These are phyloP conservation scores for Lactarius psammicola DNA, from an alignment of 768 basidiomycete genomes.

Conservation along the genomic window DNA sequence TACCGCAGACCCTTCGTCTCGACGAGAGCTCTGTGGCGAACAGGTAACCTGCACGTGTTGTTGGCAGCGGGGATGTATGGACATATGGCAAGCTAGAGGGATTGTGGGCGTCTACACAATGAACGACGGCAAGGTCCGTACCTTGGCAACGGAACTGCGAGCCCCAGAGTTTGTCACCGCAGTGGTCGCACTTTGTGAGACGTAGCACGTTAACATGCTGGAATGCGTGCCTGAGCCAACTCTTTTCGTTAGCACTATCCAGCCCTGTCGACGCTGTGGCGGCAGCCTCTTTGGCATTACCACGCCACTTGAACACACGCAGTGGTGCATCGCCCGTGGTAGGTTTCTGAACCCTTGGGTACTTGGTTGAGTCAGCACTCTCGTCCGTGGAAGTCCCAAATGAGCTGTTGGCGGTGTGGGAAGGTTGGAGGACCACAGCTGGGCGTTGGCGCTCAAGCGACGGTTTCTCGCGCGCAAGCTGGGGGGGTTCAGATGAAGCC, in stretches of 20 bases:
- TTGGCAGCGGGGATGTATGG: slow-evolving; percentile 29
- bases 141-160: slow-evolving; percentile 89
- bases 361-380: slow-evolving; percentile 41
- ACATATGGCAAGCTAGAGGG: slow-evolving; percentile 25
- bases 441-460: slow-evolving; percentile 19
- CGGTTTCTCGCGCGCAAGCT: slow-evolving; percentile 1
- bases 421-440: not conserved
- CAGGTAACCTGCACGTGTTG: slow-evolving; percentile 19
- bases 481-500: slow-evolving; percentile 16
- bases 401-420: slow-evolving; percentile 20
- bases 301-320: slow-evolving; percentile 48
- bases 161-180: slow-evolving; percentile 98
- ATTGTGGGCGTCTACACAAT: not conserved
- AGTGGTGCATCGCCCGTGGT: slow-evolving; percentile 44
- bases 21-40: slow-evolving; percentile 19
- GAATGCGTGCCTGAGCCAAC: slow-evolving; percentile 70
- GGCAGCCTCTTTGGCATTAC: slow-evolving; percentile 71
- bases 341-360: slow-evolving; percentile 39
- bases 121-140: slow-evolving; percentile 41
- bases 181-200: slow-evolving; percentile 91
- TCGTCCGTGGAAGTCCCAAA: slow-evolving; percentile 45
- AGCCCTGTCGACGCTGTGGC: slow-evolving; percentile 35
- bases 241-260: slow-evolving; percentile 31
- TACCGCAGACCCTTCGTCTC: slow-evolving; percentile 14
- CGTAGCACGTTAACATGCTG: slow-evolving; percentile 85